A percentile compares a stretch with the other conserved stretches of the same genome.
Conservation (phyloP, 257 asterid species). For the Cinchona pubescens region DNA sequence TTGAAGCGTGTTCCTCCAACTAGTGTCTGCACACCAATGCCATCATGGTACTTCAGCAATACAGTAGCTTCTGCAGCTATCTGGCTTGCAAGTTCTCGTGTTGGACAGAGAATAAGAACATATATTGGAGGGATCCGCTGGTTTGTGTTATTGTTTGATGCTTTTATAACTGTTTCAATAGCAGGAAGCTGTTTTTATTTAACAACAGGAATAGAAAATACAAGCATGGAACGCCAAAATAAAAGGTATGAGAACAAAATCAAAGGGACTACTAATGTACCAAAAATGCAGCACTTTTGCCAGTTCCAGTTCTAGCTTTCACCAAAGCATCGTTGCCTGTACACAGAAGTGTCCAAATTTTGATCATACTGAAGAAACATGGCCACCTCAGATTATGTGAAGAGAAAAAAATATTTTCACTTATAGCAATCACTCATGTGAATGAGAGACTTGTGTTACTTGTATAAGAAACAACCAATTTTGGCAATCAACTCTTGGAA, state of each 20-base stretch:
- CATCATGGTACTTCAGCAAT: slow-evolving; percentile 79
- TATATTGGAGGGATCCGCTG: slow-evolving; percentile 55
- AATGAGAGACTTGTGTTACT: not conserved
- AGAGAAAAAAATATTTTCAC: not conserved
- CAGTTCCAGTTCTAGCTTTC: slow-evolving; percentile 91
- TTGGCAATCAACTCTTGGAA: not conserved
- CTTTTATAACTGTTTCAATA: slow-evolving; percentile 95
- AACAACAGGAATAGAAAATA: slow-evolving; percentile 39
- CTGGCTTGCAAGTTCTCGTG: slow-evolving; percentile 97
- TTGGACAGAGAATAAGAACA: slow-evolving; percentile 83
- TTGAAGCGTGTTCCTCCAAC: slow-evolving; percentile 93
- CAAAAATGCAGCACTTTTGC: slow-evolving; percentile 92
- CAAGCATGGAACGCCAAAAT: slow-evolving; percentile 11
- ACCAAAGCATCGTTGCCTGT: slow-evolving; percentile 88
- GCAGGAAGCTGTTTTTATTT: slow-evolving; percentile 97
- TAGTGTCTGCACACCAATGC: slow-evolving; percentile 78
- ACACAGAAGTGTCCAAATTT: not conserved
- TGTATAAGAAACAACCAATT: not conserved
- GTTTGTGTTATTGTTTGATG: slow-evolving; percentile 30
- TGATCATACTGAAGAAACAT: not conserved
- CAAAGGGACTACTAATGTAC: slow-evolving; percentile 37
- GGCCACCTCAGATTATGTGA: not conserved
- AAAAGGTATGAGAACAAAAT: slow-evolving; percentile 8
- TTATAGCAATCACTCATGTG: not conserved
- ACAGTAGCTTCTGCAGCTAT: slow-evolving; percentile 88